phyloP scores from a whole-genome alignment of 108 stramenopile genomes.

The Nitzschia sp. region DNA sequence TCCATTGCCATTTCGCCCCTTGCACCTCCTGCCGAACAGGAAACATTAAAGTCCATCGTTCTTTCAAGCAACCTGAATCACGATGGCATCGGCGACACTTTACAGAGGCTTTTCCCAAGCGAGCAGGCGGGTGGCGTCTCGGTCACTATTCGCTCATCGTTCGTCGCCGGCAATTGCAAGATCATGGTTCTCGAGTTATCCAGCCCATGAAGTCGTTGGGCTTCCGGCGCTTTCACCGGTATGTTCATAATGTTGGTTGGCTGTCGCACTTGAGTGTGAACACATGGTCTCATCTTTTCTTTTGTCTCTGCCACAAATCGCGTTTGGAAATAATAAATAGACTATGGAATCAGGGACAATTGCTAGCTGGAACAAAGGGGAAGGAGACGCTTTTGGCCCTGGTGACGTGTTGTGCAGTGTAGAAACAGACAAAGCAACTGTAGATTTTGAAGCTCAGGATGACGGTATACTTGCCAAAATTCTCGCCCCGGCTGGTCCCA shows the following conservation, averaged over 20 bases:
- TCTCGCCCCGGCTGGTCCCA: slow-evolving; percentile 70
- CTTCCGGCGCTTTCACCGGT: slow-evolving; percentile 94
- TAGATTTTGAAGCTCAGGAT: slow-evolving; percentile 98
- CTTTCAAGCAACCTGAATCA: not conserved
- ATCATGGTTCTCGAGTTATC: slow-evolving; percentile 68
- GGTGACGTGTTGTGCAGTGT: slow-evolving; percentile 94
- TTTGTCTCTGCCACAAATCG: not conserved
- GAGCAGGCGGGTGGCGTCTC: slow-evolving; percentile 5
- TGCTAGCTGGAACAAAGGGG: slow-evolving; percentile 77
- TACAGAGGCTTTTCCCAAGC: slow-evolving; percentile 18
- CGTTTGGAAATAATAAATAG: slow-evolving; percentile 11
- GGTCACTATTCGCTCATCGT: slow-evolving; percentile 9
- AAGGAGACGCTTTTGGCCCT: slow-evolving; percentile 84
- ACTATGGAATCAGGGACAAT: slow-evolving; percentile 96
- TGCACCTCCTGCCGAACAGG: no score
- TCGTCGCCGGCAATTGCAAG: slow-evolving; percentile 4
- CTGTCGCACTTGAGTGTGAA: no score
- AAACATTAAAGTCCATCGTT: no score
- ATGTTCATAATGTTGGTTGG: slow-evolving; percentile 29
- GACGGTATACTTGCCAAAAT: slow-evolving; percentile 96
- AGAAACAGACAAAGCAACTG: slow-evolving; percentile 99
- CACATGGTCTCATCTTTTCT: no score
- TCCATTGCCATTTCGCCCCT: no score
- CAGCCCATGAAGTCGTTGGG: slow-evolving; percentile 87
- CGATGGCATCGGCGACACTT: slow-evolving; percentile 21